These are phyloP conservation scores for Calycina herbarum DNA, from an alignment of 2,329 filamentous ascomycete genomes.

Conservation along the genomic window DNA sequence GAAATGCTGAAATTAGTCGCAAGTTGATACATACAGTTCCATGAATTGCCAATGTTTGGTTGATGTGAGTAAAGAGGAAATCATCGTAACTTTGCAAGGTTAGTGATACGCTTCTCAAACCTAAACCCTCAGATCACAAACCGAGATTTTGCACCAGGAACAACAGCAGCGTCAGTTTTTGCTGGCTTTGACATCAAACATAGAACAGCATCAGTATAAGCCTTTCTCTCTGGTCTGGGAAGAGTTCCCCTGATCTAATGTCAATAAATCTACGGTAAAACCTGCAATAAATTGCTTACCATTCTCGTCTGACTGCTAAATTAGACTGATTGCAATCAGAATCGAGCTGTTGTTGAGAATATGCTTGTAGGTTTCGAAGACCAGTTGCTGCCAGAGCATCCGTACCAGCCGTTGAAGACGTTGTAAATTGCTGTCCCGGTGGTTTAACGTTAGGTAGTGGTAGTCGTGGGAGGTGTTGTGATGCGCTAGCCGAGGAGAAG, in stretches of 20 bases:
- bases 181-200: conserved; percentile 40
- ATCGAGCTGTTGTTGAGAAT: neutral
- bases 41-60: conserved; percentile 35
- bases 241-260: conserved; percentile 25
- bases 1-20: neutral
- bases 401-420: neutral
- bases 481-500: too few species aligned
- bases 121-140: conserved; percentile 10
- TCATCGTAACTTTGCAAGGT: conserved; percentile 39
- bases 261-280: neutral
- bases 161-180: conserved; percentile 36
- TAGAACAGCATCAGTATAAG: conserved; percentile 42
- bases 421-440: neutral
- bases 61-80: conserved; percentile 41
- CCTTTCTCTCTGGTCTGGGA: conserved; percentile 22
- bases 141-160: conserved; percentile 30
- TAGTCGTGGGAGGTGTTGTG: too few species aligned
- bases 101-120: neutral
- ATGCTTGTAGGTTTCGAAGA: neutral
- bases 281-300: conserved; percentile 34
- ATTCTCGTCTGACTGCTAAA: conserved; percentile 44
- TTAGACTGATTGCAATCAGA: conserved; percentile 40
- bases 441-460: too few species aligned
- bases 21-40: conserved; percentile 30
- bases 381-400: neutral